Conservation (phyloP, 768 basidiomycete species). For the Auricularia sp. region DNA sequence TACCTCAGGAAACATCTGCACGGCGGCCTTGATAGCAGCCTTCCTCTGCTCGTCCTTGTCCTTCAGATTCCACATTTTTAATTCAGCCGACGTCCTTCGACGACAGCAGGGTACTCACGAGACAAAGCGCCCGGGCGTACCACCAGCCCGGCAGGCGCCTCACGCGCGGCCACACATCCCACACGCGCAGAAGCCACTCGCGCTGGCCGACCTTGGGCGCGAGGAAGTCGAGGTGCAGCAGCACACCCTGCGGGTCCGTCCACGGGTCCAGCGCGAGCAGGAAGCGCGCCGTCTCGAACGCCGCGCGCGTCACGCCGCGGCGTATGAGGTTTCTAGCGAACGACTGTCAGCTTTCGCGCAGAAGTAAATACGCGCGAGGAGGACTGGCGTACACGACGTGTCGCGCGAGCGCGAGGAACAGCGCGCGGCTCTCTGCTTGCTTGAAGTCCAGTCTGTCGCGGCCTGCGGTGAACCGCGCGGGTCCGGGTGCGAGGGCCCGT, state of each 20-base stretch:
- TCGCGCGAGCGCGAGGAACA: slow-evolving; percentile 82
- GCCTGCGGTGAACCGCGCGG: slow-evolving; percentile 78
- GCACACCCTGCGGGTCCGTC: slow-evolving; percentile 80
- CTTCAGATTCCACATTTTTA: slow-evolving; percentile 15
- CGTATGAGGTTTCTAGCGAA: slow-evolving; percentile 63
- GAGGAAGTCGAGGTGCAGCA: slow-evolving; percentile 77
- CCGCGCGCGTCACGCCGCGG: slow-evolving; percentile 81
- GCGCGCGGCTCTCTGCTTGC: slow-evolving; percentile 81
- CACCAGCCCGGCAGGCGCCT: background rate
- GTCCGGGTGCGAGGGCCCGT: slow-evolving; percentile 66
- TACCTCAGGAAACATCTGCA: slow-evolving; percentile 69
- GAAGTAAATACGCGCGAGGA: background rate
- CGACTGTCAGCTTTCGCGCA: background rate
- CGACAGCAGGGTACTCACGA: background rate
- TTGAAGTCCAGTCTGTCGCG: slow-evolving; percentile 82
- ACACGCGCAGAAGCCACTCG: slow-evolving; percentile 71
- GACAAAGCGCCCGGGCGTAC: background rate
- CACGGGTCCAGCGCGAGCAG: slow-evolving; percentile 77
- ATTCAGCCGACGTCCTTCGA: slow-evolving; percentile 14
- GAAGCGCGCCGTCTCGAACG: slow-evolving; percentile 86
- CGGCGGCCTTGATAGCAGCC: slow-evolving; percentile 60
- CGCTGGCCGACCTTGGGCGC: slow-evolving; percentile 72
- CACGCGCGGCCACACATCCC: slow-evolving; percentile 20
- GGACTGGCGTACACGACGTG: slow-evolving; percentile 54
- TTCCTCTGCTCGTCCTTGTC: slow-evolving; percentile 39